Evolutionary conservation across 1,284 basidiomycete genomes (phyloP).

Genomic region (Exsudoporus floridanus): DNA sequence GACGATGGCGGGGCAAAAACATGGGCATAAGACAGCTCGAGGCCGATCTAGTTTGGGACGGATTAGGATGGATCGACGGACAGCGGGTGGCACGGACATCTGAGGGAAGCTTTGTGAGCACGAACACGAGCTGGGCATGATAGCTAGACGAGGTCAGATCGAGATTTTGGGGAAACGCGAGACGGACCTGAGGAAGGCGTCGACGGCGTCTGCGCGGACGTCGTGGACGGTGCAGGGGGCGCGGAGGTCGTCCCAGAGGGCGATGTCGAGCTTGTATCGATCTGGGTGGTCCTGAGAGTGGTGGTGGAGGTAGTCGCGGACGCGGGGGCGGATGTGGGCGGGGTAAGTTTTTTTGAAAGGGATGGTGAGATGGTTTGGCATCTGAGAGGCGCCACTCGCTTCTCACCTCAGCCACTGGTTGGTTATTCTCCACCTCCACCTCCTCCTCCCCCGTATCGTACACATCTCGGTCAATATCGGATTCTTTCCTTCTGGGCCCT

Average conservation of each 20-base stretch:
- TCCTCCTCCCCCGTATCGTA: slow-evolving; percentile 38
- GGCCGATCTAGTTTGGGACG: slow-evolving; percentile 57
- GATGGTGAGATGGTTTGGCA: slow-evolving; percentile 79
- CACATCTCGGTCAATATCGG: slow-evolving; percentile 23
- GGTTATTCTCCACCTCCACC: slow-evolving; percentile 11
- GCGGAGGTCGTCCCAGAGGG: slow-evolving; percentile 67
- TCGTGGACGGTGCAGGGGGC: slow-evolving; percentile 56
- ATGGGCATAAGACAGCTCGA: slow-evolving; percentile 75
- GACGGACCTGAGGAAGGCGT: slow-evolving; percentile 44
- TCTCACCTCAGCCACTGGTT: slow-evolving; percentile 16
- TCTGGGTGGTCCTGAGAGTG: slow-evolving; percentile 84
- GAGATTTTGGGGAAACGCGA: not conserved
- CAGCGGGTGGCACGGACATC: slow-evolving; percentile 46
- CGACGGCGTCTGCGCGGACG: slow-evolving; percentile 58
- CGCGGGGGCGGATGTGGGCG: slow-evolving; percentile 56
- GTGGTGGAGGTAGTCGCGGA: slow-evolving; percentile 69
- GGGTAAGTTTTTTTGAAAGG: slow-evolving; percentile 76
- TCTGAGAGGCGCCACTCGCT: slow-evolving; percentile 31
- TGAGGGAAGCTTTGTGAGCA: slow-evolving; percentile 70
- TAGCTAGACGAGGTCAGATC: slow-evolving; percentile 56
- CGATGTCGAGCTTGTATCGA: slow-evolving; percentile 81
- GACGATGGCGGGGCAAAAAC: slow-evolving; percentile 55
- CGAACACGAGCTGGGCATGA: slow-evolving; percentile 82
- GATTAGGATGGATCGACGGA: slow-evolving; percentile 14
- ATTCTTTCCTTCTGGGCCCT: not conserved